These are phyloP conservation scores for Hypoxylon sp. DNA, from an alignment of 2,329 filamentous ascomycete species.

Conservation along the genomic window DNA sequence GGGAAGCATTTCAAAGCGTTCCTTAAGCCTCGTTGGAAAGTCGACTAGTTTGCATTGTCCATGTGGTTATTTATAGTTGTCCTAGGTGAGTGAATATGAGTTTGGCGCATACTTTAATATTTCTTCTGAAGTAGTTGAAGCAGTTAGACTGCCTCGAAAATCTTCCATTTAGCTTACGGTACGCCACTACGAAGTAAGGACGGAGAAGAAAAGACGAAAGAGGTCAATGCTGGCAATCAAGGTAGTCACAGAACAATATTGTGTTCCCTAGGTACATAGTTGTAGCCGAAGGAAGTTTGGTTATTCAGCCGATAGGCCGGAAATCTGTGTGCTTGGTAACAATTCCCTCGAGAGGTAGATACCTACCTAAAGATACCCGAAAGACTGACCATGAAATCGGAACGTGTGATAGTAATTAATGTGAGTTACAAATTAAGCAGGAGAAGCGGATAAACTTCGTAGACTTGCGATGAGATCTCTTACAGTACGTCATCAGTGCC, in stretches of 20 bases:
- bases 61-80: neutral
- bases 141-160: neutral
- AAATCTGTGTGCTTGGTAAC: conserved; percentile 4
- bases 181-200: conserved; percentile 6
- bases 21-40: neutral
- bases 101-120: neutral
- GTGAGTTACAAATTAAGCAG: conserved; percentile 15
- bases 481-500: conserved; percentile 1
- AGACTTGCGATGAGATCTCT: conserved; percentile 10
- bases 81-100: neutral
- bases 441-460: neutral
- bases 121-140: neutral
- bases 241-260: neutral
- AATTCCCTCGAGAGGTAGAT: neutral
- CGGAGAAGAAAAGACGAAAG: neutral
- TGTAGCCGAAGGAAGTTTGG: neutral
- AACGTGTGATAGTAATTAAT: conserved; percentile 15
- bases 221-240: neutral
- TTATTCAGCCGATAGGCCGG: neutral
- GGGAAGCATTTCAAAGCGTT: neutral
- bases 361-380: neutral
- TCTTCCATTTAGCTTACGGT: conserved; percentile 1
- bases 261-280: neutral
- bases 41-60: neutral
- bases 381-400: conserved; percentile 17